Base-by-base conservation (phyloP, 139 green algal species). In the Yamagishiella unicocca region DNA sequence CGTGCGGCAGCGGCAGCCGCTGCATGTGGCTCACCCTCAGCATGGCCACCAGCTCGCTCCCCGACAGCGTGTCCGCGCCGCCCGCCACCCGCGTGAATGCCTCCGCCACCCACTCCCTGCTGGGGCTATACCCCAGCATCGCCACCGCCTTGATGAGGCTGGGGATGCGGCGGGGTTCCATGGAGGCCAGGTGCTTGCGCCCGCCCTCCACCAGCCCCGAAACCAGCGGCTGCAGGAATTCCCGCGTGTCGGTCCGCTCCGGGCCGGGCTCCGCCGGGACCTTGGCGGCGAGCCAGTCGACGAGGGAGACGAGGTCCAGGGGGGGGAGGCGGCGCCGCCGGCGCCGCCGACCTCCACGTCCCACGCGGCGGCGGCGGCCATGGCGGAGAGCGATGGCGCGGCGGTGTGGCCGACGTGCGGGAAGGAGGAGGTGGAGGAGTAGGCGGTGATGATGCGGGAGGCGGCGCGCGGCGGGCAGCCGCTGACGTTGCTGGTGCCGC, bases 31-130 rank as follows among this genome's bases (percentile, higher is more conserved):
- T 78, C 27, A 78, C 7, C 33, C 66, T 31, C 45, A 87, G 64
- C 81, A 87, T 87, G 14, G 81, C 81, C 31, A 87, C 64, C 64
- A 87, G 81, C 81, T 77, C 66, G 8, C 38, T 27, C 21, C 64
- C 81, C 17, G 19, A 38, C 9, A 87, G 64, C 31, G 2, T 6
- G 17, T 38, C 45, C 9, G 81, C 81, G 66, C 81, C 45, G n/a
- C 43, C 8, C 10, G 81, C 81, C 81, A 78, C 81, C 0, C 6
- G 45, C 1, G 4, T 1, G n/a, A 87, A 87, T 14, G 66, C 81
- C 40, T 78, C 45, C 31, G 64, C 45, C 64, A 79, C 64, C 81
- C 81, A 87, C 66, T 87, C 64, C 14, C 66, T 64, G 33, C 64
- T 77, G 64, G 66, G 64, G 5, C 24, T 54, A 31, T 50, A 54